phyloP scores from a whole-genome alignment of 2,329 filamentous ascomycete genomes.

The Aspergillus versicolor region DNA sequence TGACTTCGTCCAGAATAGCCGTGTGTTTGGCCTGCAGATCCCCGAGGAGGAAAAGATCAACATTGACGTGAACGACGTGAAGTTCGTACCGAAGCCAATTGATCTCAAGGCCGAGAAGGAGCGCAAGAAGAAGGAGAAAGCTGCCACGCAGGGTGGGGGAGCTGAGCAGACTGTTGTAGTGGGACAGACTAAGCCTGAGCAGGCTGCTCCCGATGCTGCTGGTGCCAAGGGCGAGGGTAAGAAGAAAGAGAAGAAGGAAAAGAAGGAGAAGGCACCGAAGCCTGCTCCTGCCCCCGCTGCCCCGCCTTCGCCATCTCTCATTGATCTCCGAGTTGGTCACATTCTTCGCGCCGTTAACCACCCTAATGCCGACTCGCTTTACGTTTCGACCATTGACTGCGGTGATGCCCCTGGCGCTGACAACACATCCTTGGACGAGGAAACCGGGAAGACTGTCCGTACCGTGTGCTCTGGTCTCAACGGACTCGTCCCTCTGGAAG shows the following conservation, averaged over 20 bases:
- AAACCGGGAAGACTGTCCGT: conserved; percentile 85
- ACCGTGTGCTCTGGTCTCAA: conserved; percentile 98
- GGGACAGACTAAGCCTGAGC: conserved; percentile 42
- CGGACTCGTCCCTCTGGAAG: conserved; percentile 84
- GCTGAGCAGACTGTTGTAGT: conserved; percentile 38
- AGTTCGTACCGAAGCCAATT: conserved; percentile 83
- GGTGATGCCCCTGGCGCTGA: conserved; percentile 83
- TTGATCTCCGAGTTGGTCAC: conserved; percentile 94
- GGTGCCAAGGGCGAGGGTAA: conserved; percentile 47
- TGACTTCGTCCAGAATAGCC: conserved; percentile 92
- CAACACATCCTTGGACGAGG: conserved; percentile 74
- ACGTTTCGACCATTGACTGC: conserved; percentile 91
- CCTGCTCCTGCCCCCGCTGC: conserved; percentile 67
- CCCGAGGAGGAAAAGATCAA: conserved; percentile 71
- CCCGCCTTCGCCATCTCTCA: conserved; percentile 77
- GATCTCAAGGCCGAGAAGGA: conserved; percentile 96
- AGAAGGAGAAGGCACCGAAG: conserved; percentile 76
- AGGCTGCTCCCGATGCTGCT: conserved; percentile 51
- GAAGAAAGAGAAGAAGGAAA: conserved; percentile 54
- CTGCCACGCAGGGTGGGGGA: conserved; percentile 39
- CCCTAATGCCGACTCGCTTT: conserved; percentile 94
- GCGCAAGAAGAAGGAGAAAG: conserved; percentile 92
- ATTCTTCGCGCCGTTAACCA: conserved; percentile 95
- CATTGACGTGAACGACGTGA: conserved; percentile 75
- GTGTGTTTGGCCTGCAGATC: conserved; percentile 67